Percentiles rank a stretch among this genome's conserved stretches.
These are phyloP conservation scores for Acacia melanoxylon DNA, from an alignment of 306 rosid species.

Conservation along the genomic window DNA sequence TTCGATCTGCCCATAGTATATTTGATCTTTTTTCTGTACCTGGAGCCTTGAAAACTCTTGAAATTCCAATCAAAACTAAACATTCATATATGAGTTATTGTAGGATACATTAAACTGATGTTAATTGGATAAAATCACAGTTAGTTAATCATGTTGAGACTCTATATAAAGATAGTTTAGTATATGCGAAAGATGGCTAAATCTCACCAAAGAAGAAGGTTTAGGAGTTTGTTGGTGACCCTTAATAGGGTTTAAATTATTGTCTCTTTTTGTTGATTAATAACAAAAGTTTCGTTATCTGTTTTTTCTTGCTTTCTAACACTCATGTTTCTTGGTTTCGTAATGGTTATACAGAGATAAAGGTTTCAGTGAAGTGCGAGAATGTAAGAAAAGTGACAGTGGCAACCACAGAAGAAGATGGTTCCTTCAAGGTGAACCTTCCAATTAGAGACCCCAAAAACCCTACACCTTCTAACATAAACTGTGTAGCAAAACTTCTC, in stretches of 20 bases:
- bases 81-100: neutral
- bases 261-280: neutral
- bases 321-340: neutral
- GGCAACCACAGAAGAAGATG: conserved; percentile 60
- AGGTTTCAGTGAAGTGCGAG: conserved; percentile 69
- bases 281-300: neutral
- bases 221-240: no score
- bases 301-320: neutral
- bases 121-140: neutral
- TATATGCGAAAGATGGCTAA: no score
- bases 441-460: conserved; percentile 36
- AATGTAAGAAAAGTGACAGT: conserved; percentile 44
- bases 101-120: neutral
- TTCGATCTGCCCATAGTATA: neutral
- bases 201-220: no score
- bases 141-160: neutral
- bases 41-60: no score
- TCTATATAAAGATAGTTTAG: neutral
- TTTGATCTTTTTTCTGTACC: neutral
- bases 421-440: conserved; percentile 58
- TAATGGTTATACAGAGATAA: conserved; percentile 46
- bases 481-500: conserved; percentile 59
- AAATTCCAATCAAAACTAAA: no score
- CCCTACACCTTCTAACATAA: conserved; percentile 21
- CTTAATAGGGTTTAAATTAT: no score